phyloP scores from a whole-genome alignment of 192 early-diverging fungal genomes.

The Bifiguratus adelaidae region DNA sequence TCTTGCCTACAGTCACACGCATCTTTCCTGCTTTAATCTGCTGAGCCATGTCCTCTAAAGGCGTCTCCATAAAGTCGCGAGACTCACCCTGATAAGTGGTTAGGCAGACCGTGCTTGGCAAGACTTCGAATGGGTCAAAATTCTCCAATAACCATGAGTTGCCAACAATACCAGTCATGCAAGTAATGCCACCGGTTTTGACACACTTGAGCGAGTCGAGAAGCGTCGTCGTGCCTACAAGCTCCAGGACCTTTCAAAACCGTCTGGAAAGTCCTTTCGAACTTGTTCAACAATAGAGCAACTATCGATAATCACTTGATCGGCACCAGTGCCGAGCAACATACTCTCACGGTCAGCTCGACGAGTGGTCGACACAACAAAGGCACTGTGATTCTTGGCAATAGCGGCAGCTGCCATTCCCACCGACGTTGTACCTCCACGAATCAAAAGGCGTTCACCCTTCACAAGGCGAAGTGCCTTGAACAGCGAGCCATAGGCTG shows the following conservation, averaged over 20 bases:
- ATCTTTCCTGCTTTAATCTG: background rate
- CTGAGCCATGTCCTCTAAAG: background rate
- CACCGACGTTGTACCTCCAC: too few relatives aligned
- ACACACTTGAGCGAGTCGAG: conserved; percentile 1
- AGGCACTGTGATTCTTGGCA: too few relatives aligned
- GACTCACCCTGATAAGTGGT: background rate
- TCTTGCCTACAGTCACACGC: background rate
- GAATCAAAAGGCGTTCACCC: too few relatives aligned
- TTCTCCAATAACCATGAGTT: background rate
- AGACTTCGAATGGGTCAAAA: background rate
- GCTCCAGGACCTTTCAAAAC: conserved; percentile 2
- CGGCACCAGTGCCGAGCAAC: too few relatives aligned
- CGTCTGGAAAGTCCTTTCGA: too few relatives aligned
- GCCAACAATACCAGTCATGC: background rate
- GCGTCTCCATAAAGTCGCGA: background rate
- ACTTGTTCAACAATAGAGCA: too few relatives aligned
- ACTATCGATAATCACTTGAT: too few relatives aligned
- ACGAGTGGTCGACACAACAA: too few relatives aligned
- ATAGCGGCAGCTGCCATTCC: too few relatives aligned
- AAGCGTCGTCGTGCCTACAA: background rate
- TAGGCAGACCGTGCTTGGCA: background rate
- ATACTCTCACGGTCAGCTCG: too few relatives aligned
- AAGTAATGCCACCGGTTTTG: background rate
- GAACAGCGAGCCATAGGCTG: too few relatives aligned
- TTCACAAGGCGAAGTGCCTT: too few relatives aligned